Base-by-base conservation (phyloP, 2,329 filamentous ascomycete species). In the Claviceps sp. region DNA sequence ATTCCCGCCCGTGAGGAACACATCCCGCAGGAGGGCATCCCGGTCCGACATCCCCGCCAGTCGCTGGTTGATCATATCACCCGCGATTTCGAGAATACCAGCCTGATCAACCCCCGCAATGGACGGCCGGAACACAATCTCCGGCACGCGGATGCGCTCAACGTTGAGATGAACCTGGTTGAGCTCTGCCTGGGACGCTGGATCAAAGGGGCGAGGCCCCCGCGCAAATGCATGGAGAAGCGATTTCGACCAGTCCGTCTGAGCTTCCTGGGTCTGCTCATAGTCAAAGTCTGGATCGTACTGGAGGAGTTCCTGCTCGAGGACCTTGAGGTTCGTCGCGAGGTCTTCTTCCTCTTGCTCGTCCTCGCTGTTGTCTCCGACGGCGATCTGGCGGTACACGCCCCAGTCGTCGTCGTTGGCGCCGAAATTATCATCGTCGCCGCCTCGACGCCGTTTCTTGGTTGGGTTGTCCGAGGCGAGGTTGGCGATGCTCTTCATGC, bases 381-480 rank as follows among this genome's bases (percentile, higher is more conserved):
- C 89, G 2, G 89, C 87, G 53, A 97, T 94, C 42, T 88, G 88
- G 50, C 93, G 84, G 68, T 98, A 98, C 14, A 98, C 89, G 53
- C 89, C 89, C 93, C 93, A 98, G 67, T 98, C 93, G 53, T 94
- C 90, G 63, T 98, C 93, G 66, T 98, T 91, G 48, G 90, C 90
- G 52, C 93, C 93, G 63, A 98, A 98, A 54, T 88, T 89, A 64
- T 98, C 93, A 61, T 98, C 93, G 63, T 97, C 91, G 4, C 85
- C 87, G 7, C 89, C 89, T 18, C 90, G 82, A 14, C 89, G 77
- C 52, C 91, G 81, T 68, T 95, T 94, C 66, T 90, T 89, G 57
- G 77, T 73, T 1, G 91, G 89, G 5, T 81, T 83, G 66, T 98
- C 93, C 0, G 91, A 90, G 3, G 93, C 93, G 1, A 98, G 82